Evolutionary conservation across 129 eudicot species (phyloP).

Genomic region (Escallonia herrerae): DNA sequence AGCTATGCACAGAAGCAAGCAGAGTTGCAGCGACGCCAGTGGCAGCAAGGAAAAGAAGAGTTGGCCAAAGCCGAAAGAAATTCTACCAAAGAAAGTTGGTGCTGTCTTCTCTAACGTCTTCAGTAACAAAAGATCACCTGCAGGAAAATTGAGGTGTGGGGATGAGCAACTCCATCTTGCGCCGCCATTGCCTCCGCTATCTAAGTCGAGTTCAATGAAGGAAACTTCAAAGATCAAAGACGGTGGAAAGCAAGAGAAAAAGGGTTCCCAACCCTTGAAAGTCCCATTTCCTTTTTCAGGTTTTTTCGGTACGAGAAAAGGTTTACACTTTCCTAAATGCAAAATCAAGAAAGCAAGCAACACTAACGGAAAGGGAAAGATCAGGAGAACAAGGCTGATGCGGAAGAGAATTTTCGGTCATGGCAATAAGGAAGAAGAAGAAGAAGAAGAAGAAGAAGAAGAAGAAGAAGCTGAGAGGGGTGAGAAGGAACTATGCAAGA

Average conservation of each 20-base stretch:
- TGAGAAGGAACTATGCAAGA: constrained; percentile 41
- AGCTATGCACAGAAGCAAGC: background rate
- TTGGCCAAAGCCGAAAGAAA: background rate
- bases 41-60: constrained; percentile 1
- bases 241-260: background rate
- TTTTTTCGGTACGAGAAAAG: background rate
- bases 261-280: background rate
- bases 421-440: constrained; percentile 12
- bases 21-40: background rate
- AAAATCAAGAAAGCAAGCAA: background rate
- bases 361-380: constrained; percentile 5
- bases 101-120: background rate
- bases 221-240: constrained; percentile 2
- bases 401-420: constrained; percentile 4
- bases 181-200: background rate
- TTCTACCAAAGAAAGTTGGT: constrained; percentile 2
- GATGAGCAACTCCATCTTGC: too few relatives aligned
- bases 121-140: background rate
- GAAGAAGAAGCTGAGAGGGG: constrained; percentile 4
- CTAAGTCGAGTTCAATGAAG: background rate
- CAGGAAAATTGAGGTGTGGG: background rate
- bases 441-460: constrained; percentile 2
- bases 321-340: too few relatives aligned
- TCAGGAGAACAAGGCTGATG: constrained; percentile 15
- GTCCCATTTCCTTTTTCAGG: background rate